These are phyloP conservation scores for Lactifluus pinguis DNA, from an alignment of 768 basidiomycete species.

Conservation along the genomic window DNA sequence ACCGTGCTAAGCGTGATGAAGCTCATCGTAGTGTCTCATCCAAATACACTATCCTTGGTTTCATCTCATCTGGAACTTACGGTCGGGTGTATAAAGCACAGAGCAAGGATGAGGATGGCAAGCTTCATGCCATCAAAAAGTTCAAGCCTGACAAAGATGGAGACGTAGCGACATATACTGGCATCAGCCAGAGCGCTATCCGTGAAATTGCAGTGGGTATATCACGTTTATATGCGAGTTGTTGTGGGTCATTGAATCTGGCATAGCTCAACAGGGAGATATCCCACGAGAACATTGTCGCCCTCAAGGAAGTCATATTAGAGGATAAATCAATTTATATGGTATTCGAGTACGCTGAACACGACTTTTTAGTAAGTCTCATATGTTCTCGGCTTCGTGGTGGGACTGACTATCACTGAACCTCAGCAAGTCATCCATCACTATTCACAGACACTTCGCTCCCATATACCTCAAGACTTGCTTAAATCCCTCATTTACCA, in stretches of 20 bases:
- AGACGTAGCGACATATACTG: conserved; percentile 90
- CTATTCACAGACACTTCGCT: conserved; percentile 83
- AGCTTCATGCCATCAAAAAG: conserved; percentile 94
- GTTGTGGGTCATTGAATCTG: conserved; percentile 14
- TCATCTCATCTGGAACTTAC: conserved; percentile 97
- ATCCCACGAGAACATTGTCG: conserved; percentile 82
- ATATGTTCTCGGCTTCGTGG: not conserved
- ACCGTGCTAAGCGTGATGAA: conserved; percentile 70
- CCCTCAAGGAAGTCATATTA: conserved; percentile 88
- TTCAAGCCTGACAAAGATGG: conserved; percentile 99
- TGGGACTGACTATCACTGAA: not conserved
- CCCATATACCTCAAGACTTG: conserved; percentile 62
- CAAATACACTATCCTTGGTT: conserved; percentile 89
- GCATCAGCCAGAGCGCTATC: conserved; percentile 95
- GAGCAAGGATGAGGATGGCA: conserved; percentile 57
- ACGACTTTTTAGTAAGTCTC: conserved; percentile 82
- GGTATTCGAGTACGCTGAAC: conserved; percentile 99
- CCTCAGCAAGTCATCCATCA: conserved; percentile 96
- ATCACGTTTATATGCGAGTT: not conserved
- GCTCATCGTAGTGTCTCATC: conserved; percentile 58
- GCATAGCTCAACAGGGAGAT: conserved; percentile 80
- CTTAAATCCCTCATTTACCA: conserved; percentile 94
- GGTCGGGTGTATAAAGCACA: conserved; percentile 98
- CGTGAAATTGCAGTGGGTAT: conserved; percentile 85
- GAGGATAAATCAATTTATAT: conserved; percentile 99